Evolutionary conservation across 192 early-diverging fungal genomes (phyloP).

Genomic region (Rhizophagus clarus): DNA sequence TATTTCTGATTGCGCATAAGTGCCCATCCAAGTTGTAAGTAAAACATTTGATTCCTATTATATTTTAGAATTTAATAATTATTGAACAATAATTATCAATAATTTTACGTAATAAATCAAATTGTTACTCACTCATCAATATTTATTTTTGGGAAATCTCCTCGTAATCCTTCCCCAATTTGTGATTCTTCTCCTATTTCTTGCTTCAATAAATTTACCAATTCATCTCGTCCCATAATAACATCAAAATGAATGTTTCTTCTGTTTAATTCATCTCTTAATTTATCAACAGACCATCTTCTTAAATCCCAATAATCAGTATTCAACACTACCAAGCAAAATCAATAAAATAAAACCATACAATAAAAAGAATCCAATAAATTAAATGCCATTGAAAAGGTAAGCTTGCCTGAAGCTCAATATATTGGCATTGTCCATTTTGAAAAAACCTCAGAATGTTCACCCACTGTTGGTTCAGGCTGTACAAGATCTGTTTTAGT

Average conservation of each 20-base stretch:
- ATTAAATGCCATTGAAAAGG: background rate
- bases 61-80: background rate
- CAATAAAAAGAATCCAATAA: background rate
- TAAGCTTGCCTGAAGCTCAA: background rate
- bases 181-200: background rate
- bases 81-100: too few relatives aligned
- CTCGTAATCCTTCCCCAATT: background rate
- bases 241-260: too few relatives aligned
- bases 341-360: background rate
- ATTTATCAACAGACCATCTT: background rate
- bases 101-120: too few relatives aligned
- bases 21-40: background rate
- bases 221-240: too few relatives aligned
- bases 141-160: background rate
- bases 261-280: too few relatives aligned
- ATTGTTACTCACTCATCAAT: background rate
- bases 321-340: background rate
- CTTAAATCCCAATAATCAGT: background rate
- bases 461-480: background rate
- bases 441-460: background rate
- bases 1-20: background rate
- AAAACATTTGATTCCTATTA: background rate
- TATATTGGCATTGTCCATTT: slow-evolving; percentile 5
- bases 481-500: background rate
- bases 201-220: background rate